A percentile compares a stretch with the other conserved stretches of the same genome.
These are phyloP conservation scores for Ustilago crameri DNA, from an alignment of 1,284 basidiomycete genomes.

Conservation along the genomic window DNA sequence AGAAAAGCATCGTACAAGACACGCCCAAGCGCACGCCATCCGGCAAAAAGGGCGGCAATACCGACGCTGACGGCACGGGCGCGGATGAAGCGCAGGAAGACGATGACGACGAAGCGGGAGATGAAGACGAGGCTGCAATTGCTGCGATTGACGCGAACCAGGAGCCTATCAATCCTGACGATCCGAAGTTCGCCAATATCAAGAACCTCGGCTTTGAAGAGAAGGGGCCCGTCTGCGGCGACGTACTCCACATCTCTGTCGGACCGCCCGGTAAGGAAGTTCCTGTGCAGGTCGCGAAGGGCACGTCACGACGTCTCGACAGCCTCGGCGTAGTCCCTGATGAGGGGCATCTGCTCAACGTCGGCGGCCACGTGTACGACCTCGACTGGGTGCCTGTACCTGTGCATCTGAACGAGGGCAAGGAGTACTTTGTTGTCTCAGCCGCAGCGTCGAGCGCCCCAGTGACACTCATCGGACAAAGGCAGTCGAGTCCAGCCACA, in stretches of 20 bases:
- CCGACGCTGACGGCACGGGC: conserved; percentile 2
- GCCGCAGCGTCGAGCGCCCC: conserved; percentile 20
- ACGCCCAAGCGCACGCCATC: conserved; percentile 10
- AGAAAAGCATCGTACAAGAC: conserved; percentile 11
- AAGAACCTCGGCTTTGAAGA: conserved; percentile 38
- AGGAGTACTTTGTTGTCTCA: conserved; percentile 44
- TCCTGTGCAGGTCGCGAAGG: conserved; percentile 18
- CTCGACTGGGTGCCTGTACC: conserved; percentile 51
- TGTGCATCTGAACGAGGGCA: conserved; percentile 40
- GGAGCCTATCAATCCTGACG: conserved; percentile 18
- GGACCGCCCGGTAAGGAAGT: conserved; percentile 25
- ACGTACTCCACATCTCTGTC: conserved; percentile 24
- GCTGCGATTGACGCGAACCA: conserved; percentile 28
- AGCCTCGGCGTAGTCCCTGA: conserved; percentile 25
- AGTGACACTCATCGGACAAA: conserved; percentile 29
- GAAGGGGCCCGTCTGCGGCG: conserved; percentile 15
- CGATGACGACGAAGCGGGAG: conserved; percentile 19
- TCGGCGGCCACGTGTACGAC: conserved; percentile 49
- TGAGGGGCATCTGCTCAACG: conserved; percentile 48
- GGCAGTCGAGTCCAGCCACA: conserved; percentile 1
- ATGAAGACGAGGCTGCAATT: conserved; percentile 16
- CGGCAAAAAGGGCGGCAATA: conserved; percentile 1
- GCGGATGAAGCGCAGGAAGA: conserved; percentile 13
- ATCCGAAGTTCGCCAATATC: conserved; percentile 36
- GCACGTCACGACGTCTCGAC: conserved; percentile 22